Base-by-base conservation (phyloP, 1,284 basidiomycete species). In the Exobasidium cylindrosporum region DNA sequence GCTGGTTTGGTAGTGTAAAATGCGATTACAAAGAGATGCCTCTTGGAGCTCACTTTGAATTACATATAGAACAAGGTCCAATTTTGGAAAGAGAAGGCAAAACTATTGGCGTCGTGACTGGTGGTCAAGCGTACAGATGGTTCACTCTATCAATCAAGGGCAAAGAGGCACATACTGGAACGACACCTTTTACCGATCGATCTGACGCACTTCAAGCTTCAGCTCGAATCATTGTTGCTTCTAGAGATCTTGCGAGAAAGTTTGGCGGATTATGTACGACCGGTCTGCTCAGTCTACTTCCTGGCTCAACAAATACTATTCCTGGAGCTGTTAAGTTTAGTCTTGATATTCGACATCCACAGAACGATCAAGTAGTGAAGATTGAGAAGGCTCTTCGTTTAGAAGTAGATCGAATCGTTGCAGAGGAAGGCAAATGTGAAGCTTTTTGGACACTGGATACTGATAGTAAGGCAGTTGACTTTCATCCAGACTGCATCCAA, bases 41-140 rank as follows among this genome's bases (percentile, higher is more conserved):
- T 2, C 63, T 77, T 47, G 66, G 53, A 26, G 74, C 74, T 4
- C 74, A 77, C 59, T 77, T 76, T 59, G 74, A 77, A 65, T 53
- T 76, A 17, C 74, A 77, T 63, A 77, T 77, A 32, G 74, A 77
- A 62, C 74, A 77, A 54, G 74, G 74, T 14, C 74, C 74, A 2
- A 67, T 77, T 5, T 64, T 77, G 31, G 73, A 57, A 53, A 59
- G 24, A 61, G 66, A 26, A 46, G 63, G 31, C 52, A 61, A n/a
- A 66, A 67, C 11, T 57, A 46, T 58, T 44, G 56, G 56, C 21
- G 45, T 58, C 21, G 72, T 77, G 14, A 50, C 43, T 17, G 74
- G 72, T 32, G 72, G 67, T 11, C 74, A 76, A 61, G 74, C 63
- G 3, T 67, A 66, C 50, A 31, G 53, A 24, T 77, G 74, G 74